Conservation (phyloP, 257 asterid species). For the Solanum stenotomum region DNA sequence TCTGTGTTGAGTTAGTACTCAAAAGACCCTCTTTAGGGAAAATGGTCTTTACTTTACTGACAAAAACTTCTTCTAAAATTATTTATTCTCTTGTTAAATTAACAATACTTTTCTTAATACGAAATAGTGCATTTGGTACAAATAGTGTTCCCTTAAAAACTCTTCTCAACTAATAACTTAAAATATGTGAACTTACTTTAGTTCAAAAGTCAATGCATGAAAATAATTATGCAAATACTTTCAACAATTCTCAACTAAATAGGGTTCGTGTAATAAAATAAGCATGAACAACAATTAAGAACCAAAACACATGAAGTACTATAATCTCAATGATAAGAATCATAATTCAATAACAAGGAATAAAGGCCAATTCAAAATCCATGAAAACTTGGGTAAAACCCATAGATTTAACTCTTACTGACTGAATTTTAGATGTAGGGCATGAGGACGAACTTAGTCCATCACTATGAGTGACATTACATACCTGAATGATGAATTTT, state of each 20-base stretch:
- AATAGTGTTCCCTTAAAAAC: neutral
- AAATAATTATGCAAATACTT: neutral
- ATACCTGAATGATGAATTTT: neutral
- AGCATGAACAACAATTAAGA: neutral
- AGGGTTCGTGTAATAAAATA: neutral
- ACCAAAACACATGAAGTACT: neutral
- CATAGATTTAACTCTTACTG: neutral
- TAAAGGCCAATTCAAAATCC: neutral
- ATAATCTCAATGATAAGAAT: neutral
- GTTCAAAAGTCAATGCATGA: neutral
- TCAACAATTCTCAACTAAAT: neutral
- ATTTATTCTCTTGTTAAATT: neutral
- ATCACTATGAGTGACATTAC: neutral
- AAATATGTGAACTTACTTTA: neutral
- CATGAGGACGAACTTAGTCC: neutral
- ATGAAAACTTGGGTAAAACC: neutral
- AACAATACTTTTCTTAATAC: neutral
- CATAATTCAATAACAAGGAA: neutral
- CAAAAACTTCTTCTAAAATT: neutral
- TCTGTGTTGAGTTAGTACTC: neutral
- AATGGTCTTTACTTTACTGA: neutral
- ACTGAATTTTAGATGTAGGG: neutral
- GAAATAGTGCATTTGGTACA: neutral
- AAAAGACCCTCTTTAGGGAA: neutral
- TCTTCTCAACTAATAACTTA: too few relatives aligned